phyloP scores from a whole-genome alignment of 352 stramenopile species.

The Pythium folliculosum region DNA sequence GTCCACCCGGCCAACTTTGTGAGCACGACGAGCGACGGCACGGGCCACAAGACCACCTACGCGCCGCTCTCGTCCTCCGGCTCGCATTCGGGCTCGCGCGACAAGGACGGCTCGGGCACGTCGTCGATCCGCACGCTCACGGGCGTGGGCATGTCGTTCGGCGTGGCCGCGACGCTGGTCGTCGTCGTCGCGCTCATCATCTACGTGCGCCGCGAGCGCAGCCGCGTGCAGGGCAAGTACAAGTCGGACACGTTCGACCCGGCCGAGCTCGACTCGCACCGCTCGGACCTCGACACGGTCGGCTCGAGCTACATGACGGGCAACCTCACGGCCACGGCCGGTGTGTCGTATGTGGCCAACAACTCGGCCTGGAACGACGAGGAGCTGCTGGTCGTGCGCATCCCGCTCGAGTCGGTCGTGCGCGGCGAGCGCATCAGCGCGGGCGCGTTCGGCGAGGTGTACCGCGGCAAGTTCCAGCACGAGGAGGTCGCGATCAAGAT shows the following conservation, averaged over 20 bases:
- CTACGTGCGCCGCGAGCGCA: slow-evolving; percentile 5
- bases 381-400: slow-evolving; percentile 39
- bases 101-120: neutral
- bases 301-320: slow-evolving; percentile 14
- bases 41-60: neutral
- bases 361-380: slow-evolving; percentile 44
- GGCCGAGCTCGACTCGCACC: slow-evolving; percentile 12
- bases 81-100: neutral
- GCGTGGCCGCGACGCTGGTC: slow-evolving; percentile 4
- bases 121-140: slow-evolving; percentile 2
- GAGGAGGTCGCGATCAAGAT: slow-evolving; percentile 51
- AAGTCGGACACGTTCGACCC: slow-evolving; percentile 17
- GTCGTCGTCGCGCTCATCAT: slow-evolving; percentile 7
- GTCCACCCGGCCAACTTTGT: neutral
- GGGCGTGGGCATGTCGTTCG: slow-evolving; percentile 14
- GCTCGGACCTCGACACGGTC: slow-evolving; percentile 11
- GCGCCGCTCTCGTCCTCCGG: neutral
- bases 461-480: slow-evolving; percentile 39
- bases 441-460: slow-evolving; percentile 62
- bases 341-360: neutral
- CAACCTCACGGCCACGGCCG: slow-evolving; percentile 1
- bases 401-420: slow-evolving; percentile 45
- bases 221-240: slow-evolving; percentile 3
- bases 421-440: slow-evolving; percentile 43
- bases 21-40: slow-evolving; percentile 10